These are phyloP conservation scores for Filobasidium uniguttulatum DNA, from an alignment of 1,284 basidiomycete species.

Conservation along the genomic window DNA sequence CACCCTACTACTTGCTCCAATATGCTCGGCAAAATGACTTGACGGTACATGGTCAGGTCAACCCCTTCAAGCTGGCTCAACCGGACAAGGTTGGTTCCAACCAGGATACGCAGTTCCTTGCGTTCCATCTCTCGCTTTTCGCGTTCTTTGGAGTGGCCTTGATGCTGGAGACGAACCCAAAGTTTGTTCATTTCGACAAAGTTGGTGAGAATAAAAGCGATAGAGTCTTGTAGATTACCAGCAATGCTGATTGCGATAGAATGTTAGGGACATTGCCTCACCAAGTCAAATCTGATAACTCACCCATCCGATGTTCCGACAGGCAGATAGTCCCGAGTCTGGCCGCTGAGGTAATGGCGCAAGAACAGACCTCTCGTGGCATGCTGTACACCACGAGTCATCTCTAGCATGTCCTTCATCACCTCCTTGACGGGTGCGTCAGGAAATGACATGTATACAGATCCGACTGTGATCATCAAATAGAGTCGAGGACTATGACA, in stretches of 20 bases:
- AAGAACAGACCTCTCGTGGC: constrained; percentile 85
- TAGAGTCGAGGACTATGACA: constrained; percentile 56
- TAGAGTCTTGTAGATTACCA: constrained; percentile 84
- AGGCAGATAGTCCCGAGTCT: constrained; percentile 85
- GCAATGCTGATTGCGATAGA: constrained; percentile 45
- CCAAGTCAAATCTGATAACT: constrained; percentile 24
- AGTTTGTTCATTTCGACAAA: constrained; percentile 99
- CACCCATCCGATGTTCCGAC: constrained; percentile 69
- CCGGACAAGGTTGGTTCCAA: constrained; percentile 88
- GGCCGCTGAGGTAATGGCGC: constrained; percentile 84
- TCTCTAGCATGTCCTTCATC: constrained; percentile 99
- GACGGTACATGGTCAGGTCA: constrained; percentile 76
- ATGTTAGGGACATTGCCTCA: neutral
- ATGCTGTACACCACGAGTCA: constrained; percentile 87
- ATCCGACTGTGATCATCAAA: constrained; percentile 95
- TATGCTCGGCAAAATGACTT: constrained; percentile 69
- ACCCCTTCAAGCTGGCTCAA: constrained; percentile 86
- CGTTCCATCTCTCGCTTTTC: constrained; percentile 92
- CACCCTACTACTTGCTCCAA: constrained; percentile 91
- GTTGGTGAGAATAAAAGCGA: constrained; percentile 84
- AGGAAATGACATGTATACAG: constrained; percentile 91
- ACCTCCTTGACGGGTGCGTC: constrained; percentile 93
- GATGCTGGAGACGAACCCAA: constrained; percentile 91
- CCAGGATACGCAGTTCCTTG: constrained; percentile 77
- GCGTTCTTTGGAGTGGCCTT: constrained; percentile 83